Percentiles rank a stretch among this genome's conserved stretches.
These are phyloP conservation scores for Rubia tinctorum DNA, from an alignment of 305 asterid species.

Conservation along the genomic window DNA sequence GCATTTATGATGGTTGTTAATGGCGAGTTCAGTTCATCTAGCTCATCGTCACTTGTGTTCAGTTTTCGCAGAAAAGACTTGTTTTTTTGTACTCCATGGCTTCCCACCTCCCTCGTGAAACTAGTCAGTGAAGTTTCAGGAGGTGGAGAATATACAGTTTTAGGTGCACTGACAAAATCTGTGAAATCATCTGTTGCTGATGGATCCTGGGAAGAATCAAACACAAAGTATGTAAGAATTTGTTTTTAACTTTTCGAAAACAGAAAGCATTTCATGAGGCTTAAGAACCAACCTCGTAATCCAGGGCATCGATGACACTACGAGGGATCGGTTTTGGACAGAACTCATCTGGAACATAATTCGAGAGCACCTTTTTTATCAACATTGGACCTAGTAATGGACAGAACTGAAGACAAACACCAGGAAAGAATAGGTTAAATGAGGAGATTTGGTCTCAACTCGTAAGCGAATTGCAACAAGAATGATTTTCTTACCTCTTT, in stretches of 20 bases:
- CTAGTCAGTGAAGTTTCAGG: slow-evolving; percentile 52
- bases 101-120: slow-evolving; percentile 59
- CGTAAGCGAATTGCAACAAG: not conserved
- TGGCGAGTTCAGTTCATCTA: slow-evolving; percentile 75
- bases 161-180: slow-evolving; percentile 35
- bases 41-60: slow-evolving; percentile 80
- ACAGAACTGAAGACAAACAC: slow-evolving; percentile 51
- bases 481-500: slow-evolving; percentile 52
- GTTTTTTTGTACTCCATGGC: slow-evolving; percentile 43
- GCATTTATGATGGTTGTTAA: slow-evolving; percentile 63
- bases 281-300: slow-evolving; percentile 52
- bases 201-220: slow-evolving; percentile 35
- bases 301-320: slow-evolving; percentile 53
- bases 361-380: slow-evolving; percentile 60
- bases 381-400: slow-evolving; percentile 64
- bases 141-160: slow-evolving; percentile 60
- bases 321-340: slow-evolving; percentile 78
- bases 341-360: slow-evolving; percentile 87
- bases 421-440: not conserved
- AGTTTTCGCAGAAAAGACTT: slow-evolving; percentile 61
- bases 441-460: not conserved
- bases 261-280: not conserved
- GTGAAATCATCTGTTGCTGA: slow-evolving; percentile 28
- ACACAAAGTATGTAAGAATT: not conserved
- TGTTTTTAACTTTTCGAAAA: not conserved